Evolutionary conservation across 2,329 filamentous ascomycete genomes (phyloP), one percentile per base, ranked within the genome.

Genomic region (Diaporthe aspalathi): DNA sequence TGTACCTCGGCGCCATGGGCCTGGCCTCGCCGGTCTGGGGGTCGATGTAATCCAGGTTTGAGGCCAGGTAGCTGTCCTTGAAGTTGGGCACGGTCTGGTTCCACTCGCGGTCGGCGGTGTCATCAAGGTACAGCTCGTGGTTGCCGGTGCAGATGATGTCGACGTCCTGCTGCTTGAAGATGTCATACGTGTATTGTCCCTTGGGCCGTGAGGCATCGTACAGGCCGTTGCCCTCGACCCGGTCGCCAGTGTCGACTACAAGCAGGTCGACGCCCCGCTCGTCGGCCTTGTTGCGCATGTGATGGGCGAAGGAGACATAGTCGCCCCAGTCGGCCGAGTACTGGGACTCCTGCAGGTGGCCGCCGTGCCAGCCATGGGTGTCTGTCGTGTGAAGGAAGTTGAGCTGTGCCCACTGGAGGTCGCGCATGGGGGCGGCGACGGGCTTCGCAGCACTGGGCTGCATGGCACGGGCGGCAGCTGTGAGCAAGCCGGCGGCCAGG

Each of bases 311-410:
- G 8, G 95, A 98, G 77, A 98, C 88, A 81, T 98, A 99, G 83
- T 99, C 96, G 71, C 96, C 96, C 94, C 96, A 98, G 81, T 99
- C 96, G 57, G 94, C 95, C 8, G 94, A 95, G 82, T 97, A 99
- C 72, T 96, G 95, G 3, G 94, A 87, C 91, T 99, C 96, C 84
- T 95, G 92, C 6, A 98, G 83, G 85, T 99, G 96, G 1, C 96
- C 96, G 12, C 90, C 94, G 79, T 97, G 91, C 96, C 96, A 99
- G 77, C 96, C 95, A 83, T 98, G 96, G 5, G 93, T 96, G 80
- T 98, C 93, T 50, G 96, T 98, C 0, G 96, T 98, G 79, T 97
- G 95, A n/a, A 99, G 83, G 81, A 97, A 97, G 85, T 98, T 98
- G 78, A 98, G 87, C 80, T 97, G 92, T n/a, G 93, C 95, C 94